Conservation (phyloP, 176 grass and related monocot genomes). For the Triticum timopheevii region DNA sequence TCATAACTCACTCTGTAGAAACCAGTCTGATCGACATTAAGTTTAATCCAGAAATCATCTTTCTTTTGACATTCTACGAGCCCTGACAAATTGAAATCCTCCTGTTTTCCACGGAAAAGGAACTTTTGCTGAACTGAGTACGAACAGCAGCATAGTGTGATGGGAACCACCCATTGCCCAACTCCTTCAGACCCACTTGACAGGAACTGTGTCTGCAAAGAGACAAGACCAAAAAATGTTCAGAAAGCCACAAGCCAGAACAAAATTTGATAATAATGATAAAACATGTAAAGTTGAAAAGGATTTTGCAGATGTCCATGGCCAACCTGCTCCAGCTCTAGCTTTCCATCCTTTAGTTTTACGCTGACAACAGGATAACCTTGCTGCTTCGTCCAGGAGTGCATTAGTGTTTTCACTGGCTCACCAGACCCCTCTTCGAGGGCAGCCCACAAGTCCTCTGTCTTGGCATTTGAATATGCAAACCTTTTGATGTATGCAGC, state of each 20-base stretch:
- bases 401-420: constrained; percentile 82
- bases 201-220: constrained; percentile 83
- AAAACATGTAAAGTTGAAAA: constrained; percentile 7
- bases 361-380: constrained; percentile 86
- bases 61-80: constrained; percentile 43
- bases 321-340: constrained; percentile 79
- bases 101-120: constrained; percentile 58
- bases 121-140: constrained; percentile 78
- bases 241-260: constrained; percentile 2
- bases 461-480: constrained; percentile 94
- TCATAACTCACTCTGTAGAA: constrained; percentile 96
- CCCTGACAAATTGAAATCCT: constrained; percentile 50
- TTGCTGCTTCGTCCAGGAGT: constrained; percentile 98
- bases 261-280: not conserved
- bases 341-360: constrained; percentile 55
- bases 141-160: constrained; percentile 78
- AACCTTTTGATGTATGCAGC: constrained; percentile 82
- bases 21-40: constrained; percentile 86
- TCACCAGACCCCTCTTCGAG: constrained; percentile 91
- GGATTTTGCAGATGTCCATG: not conserved
- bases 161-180: constrained; percentile 86
- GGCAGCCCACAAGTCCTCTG: constrained; percentile 91
- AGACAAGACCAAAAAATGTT: constrained; percentile 27
- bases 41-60: constrained; percentile 69
- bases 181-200: constrained; percentile 60